Evolutionary conservation across 306 rosid species (phyloP).

Genomic region (Hylodesmum podocarpum): DNA sequence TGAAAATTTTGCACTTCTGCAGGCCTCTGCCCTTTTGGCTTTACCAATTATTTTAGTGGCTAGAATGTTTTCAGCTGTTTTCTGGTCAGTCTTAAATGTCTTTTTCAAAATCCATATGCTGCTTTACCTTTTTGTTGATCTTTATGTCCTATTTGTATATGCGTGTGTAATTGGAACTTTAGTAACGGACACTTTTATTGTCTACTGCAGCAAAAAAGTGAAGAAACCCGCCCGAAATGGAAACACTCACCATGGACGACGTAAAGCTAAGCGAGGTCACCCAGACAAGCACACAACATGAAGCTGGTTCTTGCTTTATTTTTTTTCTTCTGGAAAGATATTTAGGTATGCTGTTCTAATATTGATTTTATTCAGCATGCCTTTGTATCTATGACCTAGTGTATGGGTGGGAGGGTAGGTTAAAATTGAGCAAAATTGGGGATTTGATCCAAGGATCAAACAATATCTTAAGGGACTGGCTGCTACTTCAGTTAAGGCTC

Average conservation of each 20-base stretch:
- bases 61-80: slow-evolving; percentile 60
- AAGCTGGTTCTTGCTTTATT: slow-evolving; percentile 28
- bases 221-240: slow-evolving; percentile 55
- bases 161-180: background rate
- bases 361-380: background rate
- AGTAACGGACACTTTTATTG: slow-evolving; percentile 2
- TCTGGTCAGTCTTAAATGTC: slow-evolving; percentile 55
- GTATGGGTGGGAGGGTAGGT: background rate
- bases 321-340: slow-evolving; percentile 16
- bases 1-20: slow-evolving; percentile 37
- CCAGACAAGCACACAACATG: slow-evolving; percentile 55
- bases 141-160: background rate
- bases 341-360: slow-evolving; percentile 41
- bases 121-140: slow-evolving; percentile 16
- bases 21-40: slow-evolving; percentile 95
- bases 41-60: slow-evolving; percentile 72
- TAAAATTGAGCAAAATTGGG: background rate
- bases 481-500: background rate
- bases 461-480: background rate
- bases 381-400: background rate
- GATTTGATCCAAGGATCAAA: background rate
- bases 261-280: slow-evolving; percentile 83
- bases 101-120: background rate
- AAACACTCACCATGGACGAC: slow-evolving; percentile 57
- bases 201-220: slow-evolving; percentile 58